phyloP scores from a whole-genome alignment of 768 basidiomycete species.

The Kwoniella dendrophila region DNA sequence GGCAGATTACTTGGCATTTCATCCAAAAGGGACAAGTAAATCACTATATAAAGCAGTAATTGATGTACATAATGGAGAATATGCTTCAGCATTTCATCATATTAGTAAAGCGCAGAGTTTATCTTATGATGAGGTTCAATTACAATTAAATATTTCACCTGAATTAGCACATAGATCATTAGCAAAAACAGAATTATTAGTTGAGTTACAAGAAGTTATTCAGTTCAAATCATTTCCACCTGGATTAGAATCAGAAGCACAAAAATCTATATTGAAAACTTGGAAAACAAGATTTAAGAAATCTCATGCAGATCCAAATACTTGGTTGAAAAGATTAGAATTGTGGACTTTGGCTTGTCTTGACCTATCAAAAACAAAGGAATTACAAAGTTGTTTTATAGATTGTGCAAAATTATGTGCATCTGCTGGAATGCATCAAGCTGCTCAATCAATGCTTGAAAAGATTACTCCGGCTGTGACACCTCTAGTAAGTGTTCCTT shows the following conservation, averaged over 20 bases:
- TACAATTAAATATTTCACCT: slow-evolving; percentile 32
- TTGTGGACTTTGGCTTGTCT: slow-evolving; percentile 50
- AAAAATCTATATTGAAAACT: slow-evolving; percentile 32
- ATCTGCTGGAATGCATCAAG: slow-evolving; percentile 39
- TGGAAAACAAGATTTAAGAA: slow-evolving; percentile 51
- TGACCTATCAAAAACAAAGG: slow-evolving; percentile 32
- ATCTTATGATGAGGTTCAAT: slow-evolving; percentile 52
- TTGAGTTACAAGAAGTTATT: slow-evolving; percentile 54
- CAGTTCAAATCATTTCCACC: slow-evolving; percentile 52
- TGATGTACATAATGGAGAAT: slow-evolving; percentile 47
- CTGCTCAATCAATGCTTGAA: slow-evolving; percentile 38
- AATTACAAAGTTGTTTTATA: slow-evolving; percentile 48
- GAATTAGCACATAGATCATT: slow-evolving; percentile 48
- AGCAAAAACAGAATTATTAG: slow-evolving; percentile 51
- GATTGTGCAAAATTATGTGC: slow-evolving; percentile 52
- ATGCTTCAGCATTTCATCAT: slow-evolving; percentile 47
- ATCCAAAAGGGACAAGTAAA: slow-evolving; percentile 52
- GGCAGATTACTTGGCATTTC: slow-evolving; percentile 51
- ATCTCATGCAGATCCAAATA: slow-evolving; percentile 49
- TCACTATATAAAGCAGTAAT: slow-evolving; percentile 56
- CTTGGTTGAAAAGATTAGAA: slow-evolving; percentile 49
- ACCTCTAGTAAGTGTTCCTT: slow-evolving; percentile 35
- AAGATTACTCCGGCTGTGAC: slow-evolving; percentile 29
- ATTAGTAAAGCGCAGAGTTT: slow-evolving; percentile 51
- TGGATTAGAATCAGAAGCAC: slow-evolving; percentile 38